Evolutionary conservation across 192 early-diverging fungal species (phyloP).

Genomic region (Polychytrium aggregatum): DNA sequence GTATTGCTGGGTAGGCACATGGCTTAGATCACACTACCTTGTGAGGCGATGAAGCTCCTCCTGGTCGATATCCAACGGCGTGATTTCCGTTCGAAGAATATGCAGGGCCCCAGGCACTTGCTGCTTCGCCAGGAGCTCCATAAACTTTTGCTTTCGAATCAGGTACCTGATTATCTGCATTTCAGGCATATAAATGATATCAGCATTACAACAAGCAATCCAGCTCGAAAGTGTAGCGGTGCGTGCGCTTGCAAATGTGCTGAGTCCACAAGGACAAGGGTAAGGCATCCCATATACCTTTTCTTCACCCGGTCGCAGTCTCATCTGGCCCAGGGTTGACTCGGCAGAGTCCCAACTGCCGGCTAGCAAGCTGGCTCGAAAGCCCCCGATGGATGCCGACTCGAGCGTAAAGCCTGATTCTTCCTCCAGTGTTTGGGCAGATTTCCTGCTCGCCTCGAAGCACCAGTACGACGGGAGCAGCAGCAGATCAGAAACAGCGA

Average conservation of each 20-base stretch:
- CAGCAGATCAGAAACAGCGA: not conserved
- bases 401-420: constrained; percentile 77
- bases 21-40: too few relatives aligned
- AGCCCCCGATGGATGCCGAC: constrained; percentile 49
- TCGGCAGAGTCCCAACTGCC: constrained; percentile 73
- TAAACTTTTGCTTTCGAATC: constrained; percentile 79
- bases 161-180: constrained; percentile 55
- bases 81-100: constrained; percentile 70
- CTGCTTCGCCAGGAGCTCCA: constrained; percentile 70
- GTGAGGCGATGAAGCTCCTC: constrained; percentile 65
- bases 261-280: too few relatives aligned
- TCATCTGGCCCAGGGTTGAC: constrained; percentile 35
- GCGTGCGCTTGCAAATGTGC: too few relatives aligned
- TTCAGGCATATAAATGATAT: too few relatives aligned
- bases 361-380: constrained; percentile 58
- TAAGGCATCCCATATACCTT: too few relatives aligned
- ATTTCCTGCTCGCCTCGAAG: constrained; percentile 30
- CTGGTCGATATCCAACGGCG: constrained; percentile 55
- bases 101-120: constrained; percentile 61
- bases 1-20: too few relatives aligned
- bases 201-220: too few relatives aligned
- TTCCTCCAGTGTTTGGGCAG: constrained; percentile 54
- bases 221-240: too few relatives aligned
- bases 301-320: too few relatives aligned
- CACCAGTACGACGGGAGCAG: not conserved